Conservation (phyloP, 2,329 filamentous ascomycete species). For the Cercospora citrullina region DNA sequence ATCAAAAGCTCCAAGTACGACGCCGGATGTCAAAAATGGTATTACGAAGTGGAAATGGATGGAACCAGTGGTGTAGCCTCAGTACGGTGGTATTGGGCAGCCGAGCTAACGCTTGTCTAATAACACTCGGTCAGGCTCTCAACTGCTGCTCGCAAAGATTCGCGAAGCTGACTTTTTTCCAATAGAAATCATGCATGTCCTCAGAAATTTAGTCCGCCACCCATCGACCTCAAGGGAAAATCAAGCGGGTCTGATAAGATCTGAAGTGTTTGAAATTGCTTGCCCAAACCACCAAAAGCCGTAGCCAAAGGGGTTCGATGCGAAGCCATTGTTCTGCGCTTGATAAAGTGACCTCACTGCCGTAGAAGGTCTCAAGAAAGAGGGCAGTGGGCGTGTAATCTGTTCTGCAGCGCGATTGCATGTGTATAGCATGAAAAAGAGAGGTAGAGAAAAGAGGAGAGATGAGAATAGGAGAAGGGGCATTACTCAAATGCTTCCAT, state of each 20-base stretch:
- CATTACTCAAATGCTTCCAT: not conserved
- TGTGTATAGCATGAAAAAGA: constrained; percentile 12
- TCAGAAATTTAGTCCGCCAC: constrained; percentile 38
- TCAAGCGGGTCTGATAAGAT: constrained; percentile 38
- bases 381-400: constrained; percentile 36
- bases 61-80: not conserved
- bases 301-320: not conserved
- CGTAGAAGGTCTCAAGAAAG: constrained; percentile 17
- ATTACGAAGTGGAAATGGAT: not conserved
- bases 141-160: too few relatives aligned
- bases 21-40: not conserved
- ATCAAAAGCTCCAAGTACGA: not conserved
- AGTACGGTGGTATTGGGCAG: not conserved
- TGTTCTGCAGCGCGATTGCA: constrained; percentile 35
- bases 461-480: not conserved
- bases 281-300: constrained; percentile 10
- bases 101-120: not conserved
- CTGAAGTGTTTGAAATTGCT: constrained; percentile 16
- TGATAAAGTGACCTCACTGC: constrained; percentile 36
- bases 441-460: not conserved
- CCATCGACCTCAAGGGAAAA: constrained; percentile 30
- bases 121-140: not conserved
- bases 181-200: constrained; percentile 27
- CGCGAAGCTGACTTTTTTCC: too few relatives aligned
- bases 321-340: constrained; percentile 16